Evolutionary conservation across 179 eudicot species (phyloP), one percentile per base, ranked within the genome.

Genomic region (Silene noctiflora): DNA sequence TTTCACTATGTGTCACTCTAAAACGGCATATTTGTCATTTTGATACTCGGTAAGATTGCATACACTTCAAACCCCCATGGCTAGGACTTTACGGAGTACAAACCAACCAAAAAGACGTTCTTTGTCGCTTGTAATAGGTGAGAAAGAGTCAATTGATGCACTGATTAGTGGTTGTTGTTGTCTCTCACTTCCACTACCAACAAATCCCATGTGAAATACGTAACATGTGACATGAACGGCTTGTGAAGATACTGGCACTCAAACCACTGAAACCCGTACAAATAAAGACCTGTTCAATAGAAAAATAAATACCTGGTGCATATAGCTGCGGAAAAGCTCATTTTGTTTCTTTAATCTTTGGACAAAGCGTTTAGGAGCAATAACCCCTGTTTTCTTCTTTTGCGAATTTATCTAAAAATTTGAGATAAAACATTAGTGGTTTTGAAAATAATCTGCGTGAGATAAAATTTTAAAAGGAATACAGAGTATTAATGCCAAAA

Each of bases 321-420:
- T 92, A 74, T 91, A 92, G 53, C 96, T 87, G 39, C 96, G 88
- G 73, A 90, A 94, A 74, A 89, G 86, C 81, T 94, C 98, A 81
- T 94, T 92, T 65, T 92, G 89, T 80, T 89, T 94, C 85, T 87
- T 89, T 80, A 94, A 79, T 82, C 97, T 87, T 70, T 92, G 96
- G 58, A 92, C 98, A 87, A 94, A 94, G 80, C 97, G 98, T 79
- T 92, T 94, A 71, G 97, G 97, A 84, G 97, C 92, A 76, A 94
- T 85, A 53, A 94, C 96, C 80, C 98, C 98, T 60, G 94, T 94
- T 90, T 92, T 92, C 87, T 94, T 92, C 93, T 89, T 89, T 84
- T 90, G 98, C 0, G 94, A 87, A 80, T 88, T 89, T 82, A 93
- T 89, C 98, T 93, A 80, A 73, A 80, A 72, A 14, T 13, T 75